A percentile compares a stretch with the other conserved stretches of the same genome.
phyloP scores from a whole-genome alignment of 768 basidiomycete genomes.

The Psilocybe cubensis region DNA sequence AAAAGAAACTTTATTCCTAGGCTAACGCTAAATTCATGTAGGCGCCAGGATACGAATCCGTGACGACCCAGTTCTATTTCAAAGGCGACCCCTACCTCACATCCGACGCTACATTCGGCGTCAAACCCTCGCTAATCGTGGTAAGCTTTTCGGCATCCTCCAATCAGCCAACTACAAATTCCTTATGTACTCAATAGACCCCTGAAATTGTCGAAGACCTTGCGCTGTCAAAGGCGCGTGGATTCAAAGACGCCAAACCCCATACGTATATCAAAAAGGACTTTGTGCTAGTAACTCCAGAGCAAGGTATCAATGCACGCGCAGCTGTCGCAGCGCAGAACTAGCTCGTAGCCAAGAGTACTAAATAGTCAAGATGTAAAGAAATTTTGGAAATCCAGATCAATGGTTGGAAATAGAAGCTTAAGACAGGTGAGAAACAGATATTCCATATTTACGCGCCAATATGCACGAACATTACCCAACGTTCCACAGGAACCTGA shows the following conservation, averaged over 20 bases:
- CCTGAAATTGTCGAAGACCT: constrained; percentile 55
- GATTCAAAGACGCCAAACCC: constrained; percentile 43
- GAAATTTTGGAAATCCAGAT: too few species aligned
- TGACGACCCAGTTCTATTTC: constrained; percentile 76
- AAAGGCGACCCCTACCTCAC: constrained; percentile 66
- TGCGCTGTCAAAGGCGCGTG: constrained; percentile 55
- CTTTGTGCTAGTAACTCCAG: not conserved
- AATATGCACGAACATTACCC: too few species aligned
- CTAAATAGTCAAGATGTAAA: too few species aligned
- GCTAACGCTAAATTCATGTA: constrained; percentile 30
- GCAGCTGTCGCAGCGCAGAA: too few species aligned
- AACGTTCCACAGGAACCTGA: too few species aligned
- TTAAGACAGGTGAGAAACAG: too few species aligned
- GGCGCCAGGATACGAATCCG: constrained; percentile 73
- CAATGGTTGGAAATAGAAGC: too few species aligned
- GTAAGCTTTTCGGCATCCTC: too few species aligned
- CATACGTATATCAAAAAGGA: constrained; percentile 38
- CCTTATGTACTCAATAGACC: too few species aligned
- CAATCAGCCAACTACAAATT: too few species aligned
- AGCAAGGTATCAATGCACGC: not conserved
- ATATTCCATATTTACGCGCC: too few species aligned
- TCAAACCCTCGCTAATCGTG: constrained; percentile 76
- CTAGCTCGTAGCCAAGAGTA: too few species aligned
- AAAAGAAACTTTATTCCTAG: not conserved
- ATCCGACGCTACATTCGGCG: constrained; percentile 83